Percentiles rank a stretch among this genome's conserved stretches.
Conservation (phyloP, 1,284 basidiomycete species). For the Trametes polyzona region DNA sequence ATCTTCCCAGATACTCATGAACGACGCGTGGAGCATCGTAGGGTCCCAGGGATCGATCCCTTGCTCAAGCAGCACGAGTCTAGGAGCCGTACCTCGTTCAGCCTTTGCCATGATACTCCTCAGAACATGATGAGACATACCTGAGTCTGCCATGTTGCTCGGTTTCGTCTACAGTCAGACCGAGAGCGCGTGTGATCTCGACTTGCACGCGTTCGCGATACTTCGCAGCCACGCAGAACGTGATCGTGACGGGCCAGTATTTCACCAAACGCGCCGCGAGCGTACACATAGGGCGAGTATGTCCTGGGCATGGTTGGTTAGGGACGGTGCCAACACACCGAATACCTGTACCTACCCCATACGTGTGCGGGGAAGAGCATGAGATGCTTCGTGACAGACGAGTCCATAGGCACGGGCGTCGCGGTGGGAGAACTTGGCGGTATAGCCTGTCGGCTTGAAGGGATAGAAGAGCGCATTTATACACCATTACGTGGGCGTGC, state of each 20-base stretch:
- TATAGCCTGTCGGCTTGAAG: too few relatives aligned
- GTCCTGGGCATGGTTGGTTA: background rate
- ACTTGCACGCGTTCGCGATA: background rate
- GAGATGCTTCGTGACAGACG: background rate
- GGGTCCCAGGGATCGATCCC: background rate
- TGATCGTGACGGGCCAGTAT: background rate
- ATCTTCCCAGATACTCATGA: background rate
- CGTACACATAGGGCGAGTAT: slow-evolving; percentile 2
- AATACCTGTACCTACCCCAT: background rate
- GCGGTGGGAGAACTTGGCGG: too few relatives aligned
- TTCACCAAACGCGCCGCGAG: background rate
- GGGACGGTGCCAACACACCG: background rate
- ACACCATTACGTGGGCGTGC: too few relatives aligned
- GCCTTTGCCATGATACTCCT: background rate
- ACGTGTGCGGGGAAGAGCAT: background rate
- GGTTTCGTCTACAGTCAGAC: background rate
- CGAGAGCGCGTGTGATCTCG: background rate
- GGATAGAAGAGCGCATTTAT: too few relatives aligned
- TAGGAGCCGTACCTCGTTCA: background rate
- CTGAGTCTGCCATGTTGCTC: too few relatives aligned
- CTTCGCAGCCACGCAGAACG: background rate
- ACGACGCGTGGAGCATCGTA: background rate
- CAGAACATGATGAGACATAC: background rate
- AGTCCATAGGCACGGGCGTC: too few relatives aligned
- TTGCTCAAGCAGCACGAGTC: background rate